Conservation (phyloP, 805 yeast species). For the Tetrapisispora namnaoensis region DNA sequence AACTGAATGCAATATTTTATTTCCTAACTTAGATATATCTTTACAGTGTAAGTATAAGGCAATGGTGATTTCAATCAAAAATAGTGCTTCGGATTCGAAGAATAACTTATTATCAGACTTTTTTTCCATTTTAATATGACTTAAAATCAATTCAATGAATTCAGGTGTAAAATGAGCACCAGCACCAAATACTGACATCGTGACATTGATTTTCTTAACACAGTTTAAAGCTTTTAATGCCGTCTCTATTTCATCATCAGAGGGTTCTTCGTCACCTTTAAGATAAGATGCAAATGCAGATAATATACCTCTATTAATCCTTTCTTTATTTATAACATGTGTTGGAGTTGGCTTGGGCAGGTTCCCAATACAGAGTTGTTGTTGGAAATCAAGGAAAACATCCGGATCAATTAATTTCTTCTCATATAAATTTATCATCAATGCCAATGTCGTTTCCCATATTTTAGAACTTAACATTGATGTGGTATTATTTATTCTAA, state of each 20-base stretch:
- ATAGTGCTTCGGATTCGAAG: conserved; percentile 39
- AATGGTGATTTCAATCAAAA: conserved; percentile 36
- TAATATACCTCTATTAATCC: conserved; percentile 68
- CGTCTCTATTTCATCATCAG: conserved; percentile 83
- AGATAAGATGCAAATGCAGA: conserved; percentile 88
- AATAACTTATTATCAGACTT: conserved; percentile 28
- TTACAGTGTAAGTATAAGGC: conserved; percentile 23
- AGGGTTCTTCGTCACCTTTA: conserved; percentile 92
- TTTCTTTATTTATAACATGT: conserved; percentile 50
- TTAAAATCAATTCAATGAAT: conserved; percentile 30
- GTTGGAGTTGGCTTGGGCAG: conserved; percentile 59
- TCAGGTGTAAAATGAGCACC: conserved; percentile 24
- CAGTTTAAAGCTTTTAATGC: conserved; percentile 80
- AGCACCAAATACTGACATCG: conserved; percentile 44
- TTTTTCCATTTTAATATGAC: conserved; percentile 29
- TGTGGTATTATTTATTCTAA: conserved; percentile 45
- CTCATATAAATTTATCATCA: conserved; percentile 57
- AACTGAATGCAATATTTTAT: conserved; percentile 14
- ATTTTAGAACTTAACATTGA: conserved; percentile 32
- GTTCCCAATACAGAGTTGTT: conserved; percentile 39
- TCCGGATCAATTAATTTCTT: conserved; percentile 63
- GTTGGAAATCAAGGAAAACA: conserved; percentile 56
- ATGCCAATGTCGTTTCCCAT: conserved; percentile 54
- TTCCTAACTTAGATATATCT: conserved; percentile 26
- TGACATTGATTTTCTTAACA: conserved; percentile 56